Percentiles rank a stretch among this genome's conserved stretches.
Conservation (phyloP, 1,284 basidiomycete species). For the Thelephora terrestris region DNA sequence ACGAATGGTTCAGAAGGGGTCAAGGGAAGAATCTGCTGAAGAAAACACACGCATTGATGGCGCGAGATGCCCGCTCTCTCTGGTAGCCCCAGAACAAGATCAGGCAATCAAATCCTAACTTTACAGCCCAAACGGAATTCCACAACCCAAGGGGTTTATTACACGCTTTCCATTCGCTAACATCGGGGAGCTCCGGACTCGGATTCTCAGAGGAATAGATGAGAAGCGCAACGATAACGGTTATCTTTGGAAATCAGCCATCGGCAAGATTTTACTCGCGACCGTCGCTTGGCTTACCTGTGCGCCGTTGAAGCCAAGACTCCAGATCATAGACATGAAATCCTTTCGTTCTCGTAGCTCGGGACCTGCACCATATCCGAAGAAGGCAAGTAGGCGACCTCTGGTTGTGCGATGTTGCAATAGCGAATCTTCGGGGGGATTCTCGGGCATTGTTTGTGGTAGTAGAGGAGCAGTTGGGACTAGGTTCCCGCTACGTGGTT, state of each 20-base stretch:
- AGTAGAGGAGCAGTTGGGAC: no score
- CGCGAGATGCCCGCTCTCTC: constrained; percentile 32
- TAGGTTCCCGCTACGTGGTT: no score
- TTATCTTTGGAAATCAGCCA: constrained; percentile 30
- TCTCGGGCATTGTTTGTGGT: no score
- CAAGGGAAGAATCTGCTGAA: constrained; percentile 5
- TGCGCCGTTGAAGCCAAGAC: constrained; percentile 38
- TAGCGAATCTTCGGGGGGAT: no score
- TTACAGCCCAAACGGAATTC: constrained; percentile 58
- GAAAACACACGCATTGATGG: constrained; percentile 23
- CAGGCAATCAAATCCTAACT: constrained; percentile 40
- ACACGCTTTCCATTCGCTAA: constrained; percentile 58
- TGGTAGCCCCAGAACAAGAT: constrained; percentile 54
- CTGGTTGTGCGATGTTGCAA: background rate
- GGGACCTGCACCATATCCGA: constrained; percentile 44
- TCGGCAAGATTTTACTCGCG: background rate
- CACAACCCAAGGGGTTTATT: constrained; percentile 58
- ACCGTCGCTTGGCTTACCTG: constrained; percentile 39
- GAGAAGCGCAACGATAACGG: constrained; percentile 44
- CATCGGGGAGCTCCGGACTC: constrained; percentile 34
- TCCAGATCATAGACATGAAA: constrained; percentile 47
- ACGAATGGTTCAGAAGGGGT: background rate
- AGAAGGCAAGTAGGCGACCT: constrained; percentile 30
- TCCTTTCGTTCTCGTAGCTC: constrained; percentile 47
- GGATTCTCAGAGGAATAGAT: constrained; percentile 36